A percentile compares a stretch with the other conserved stretches of the same genome.
These are phyloP conservation scores for Ustilago loliicola DNA, from an alignment of 1,284 basidiomycete species.

Conservation along the genomic window DNA sequence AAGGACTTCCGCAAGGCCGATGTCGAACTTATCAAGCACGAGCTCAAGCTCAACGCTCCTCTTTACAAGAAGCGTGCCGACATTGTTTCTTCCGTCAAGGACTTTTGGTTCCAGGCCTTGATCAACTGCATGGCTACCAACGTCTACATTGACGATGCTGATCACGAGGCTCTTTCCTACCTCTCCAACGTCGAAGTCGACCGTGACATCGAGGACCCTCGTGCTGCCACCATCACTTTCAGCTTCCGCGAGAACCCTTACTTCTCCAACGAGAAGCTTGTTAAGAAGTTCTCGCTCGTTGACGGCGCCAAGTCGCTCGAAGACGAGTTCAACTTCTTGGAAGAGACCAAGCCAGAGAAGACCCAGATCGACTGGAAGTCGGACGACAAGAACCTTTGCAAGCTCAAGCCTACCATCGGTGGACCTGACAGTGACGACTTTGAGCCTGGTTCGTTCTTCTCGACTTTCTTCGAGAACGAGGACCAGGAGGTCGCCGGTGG, in stretches of 20 bases:
- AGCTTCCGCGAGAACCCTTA: slow-evolving; percentile 64
- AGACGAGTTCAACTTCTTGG: slow-evolving; percentile 65
- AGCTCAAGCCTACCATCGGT: slow-evolving; percentile 79
- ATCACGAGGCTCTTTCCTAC: slow-evolving; percentile 62
- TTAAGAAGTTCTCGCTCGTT: slow-evolving; percentile 63
- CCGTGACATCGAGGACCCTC: slow-evolving; percentile 62
- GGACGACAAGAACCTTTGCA: slow-evolving; percentile 80
- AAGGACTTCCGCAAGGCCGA: slow-evolving; percentile 60
- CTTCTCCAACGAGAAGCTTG: slow-evolving; percentile 60
- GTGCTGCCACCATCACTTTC: slow-evolving; percentile 63
- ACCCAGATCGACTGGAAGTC: slow-evolving; percentile 85
- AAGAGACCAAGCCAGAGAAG: slow-evolving; percentile 63
- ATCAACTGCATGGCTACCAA: slow-evolving; percentile 66
- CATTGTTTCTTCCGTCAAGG: slow-evolving; percentile 56
- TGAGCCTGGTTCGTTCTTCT: slow-evolving; percentile 87
- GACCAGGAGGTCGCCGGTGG: slow-evolving; percentile 58
- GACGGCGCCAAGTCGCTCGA: slow-evolving; percentile 56
- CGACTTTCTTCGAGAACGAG: slow-evolving; percentile 79
- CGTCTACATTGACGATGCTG: slow-evolving; percentile 68
- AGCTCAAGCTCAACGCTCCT: slow-evolving; percentile 61
- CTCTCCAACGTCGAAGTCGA: slow-evolving; percentile 61
- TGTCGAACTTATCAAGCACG: slow-evolving; percentile 61
- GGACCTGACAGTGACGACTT: slow-evolving; percentile 71
- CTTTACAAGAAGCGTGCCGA: slow-evolving; percentile 65
- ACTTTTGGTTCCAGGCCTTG: slow-evolving; percentile 67